Evolutionary conservation across 371 early-diverging fungal genomes (phyloP).

Genomic region (Mortierella sp.): DNA sequence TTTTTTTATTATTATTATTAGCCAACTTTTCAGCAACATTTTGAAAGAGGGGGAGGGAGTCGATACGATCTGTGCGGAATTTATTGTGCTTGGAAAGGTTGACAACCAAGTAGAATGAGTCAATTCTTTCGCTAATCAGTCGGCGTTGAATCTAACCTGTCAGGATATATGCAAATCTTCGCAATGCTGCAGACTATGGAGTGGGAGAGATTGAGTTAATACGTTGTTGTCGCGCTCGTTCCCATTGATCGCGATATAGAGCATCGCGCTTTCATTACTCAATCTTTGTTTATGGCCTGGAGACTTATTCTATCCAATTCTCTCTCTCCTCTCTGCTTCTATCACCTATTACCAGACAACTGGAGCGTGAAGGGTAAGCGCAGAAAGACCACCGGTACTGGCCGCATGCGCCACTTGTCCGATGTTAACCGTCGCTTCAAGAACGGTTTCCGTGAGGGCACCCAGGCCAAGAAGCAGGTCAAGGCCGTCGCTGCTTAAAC

Average conservation of each 20-base stretch:
- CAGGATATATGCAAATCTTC: not conserved
- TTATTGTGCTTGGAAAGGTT: not conserved
- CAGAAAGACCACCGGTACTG: conserved; percentile 99
- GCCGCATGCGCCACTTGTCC: conserved; percentile 98
- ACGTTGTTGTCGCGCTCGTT: not conserved
- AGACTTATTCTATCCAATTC: not conserved
- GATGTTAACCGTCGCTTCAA: conserved; percentile 92
- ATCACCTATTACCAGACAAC: conserved; percentile 76
- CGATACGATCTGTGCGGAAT: not conserved
- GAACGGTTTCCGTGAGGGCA: conserved; percentile 97
- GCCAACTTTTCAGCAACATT: not conserved
- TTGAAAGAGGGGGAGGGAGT: not conserved
- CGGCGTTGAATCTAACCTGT: not conserved
- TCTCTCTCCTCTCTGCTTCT: not conserved
- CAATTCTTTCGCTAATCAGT: not conserved
- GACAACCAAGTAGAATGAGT: not conserved
- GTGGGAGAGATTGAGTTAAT: not conserved
- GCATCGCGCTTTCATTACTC: not conserved
- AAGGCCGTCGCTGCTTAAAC: conserved; percentile 62
- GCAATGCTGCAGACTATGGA: too few relatives aligned
- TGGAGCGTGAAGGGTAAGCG: conserved; percentile 98
- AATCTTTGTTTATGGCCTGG: not conserved
- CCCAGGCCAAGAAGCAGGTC: conserved; percentile 70
- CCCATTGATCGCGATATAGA: too few relatives aligned
- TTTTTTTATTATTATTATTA: too few relatives aligned